Base-by-base conservation (phyloP, 352 stramenopile genomes). In the Thalassiosira livingstoniorum region DNA sequence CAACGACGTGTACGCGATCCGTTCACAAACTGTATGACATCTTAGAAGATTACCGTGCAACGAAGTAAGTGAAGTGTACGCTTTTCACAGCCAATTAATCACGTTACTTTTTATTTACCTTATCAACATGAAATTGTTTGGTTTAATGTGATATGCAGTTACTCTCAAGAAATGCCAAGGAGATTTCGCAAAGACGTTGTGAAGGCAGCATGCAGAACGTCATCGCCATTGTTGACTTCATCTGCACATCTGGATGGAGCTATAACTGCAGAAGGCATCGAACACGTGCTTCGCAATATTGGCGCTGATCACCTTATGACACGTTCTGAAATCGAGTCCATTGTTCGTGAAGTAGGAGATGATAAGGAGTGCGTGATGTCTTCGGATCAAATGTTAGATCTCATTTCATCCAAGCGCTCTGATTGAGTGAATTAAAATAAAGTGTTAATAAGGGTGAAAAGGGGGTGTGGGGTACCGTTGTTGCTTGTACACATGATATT, bases 181-280 rank as follows among this genome's bases (percentile, higher is more conserved):
- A 51, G 86, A 57, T 91, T 91, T 62, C 80, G 86, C 29, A 89
- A 89, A 69, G 86, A 91, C 23, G 63, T 91, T 43, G 62, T 91
- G 4, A 62, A 77, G 25, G 86, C 86, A 21, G 86, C 86, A 4
- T 67, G 39, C 21, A 47, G 27, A 58, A n/a, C 27, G 11, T 58
- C 47, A 29, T 58, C 21, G 10, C 10, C 10, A 10, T 18, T 5
- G 11, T 58, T n/a, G 4, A 7, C 5, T 58, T n/a, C 42, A 62
- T 11, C 66, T 29, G n/a, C 62, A 76, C 2, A 21, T 42, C 63
- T 55, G 18, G 25, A 4, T 23, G 53, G 27, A 13, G 62, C 58
- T 18, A 66, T 91, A 53, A 76, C 72, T 34, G 63, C 81, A 0
- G 67, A 87, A 35, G 82, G 75, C 7, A 76, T 91, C 10, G 60